A percentile compares a stretch with the other conserved stretches of the same genome.
phyloP scores from a whole-genome alignment of 139 green algal genomes.

The Volvox reticuliferus region DNA sequence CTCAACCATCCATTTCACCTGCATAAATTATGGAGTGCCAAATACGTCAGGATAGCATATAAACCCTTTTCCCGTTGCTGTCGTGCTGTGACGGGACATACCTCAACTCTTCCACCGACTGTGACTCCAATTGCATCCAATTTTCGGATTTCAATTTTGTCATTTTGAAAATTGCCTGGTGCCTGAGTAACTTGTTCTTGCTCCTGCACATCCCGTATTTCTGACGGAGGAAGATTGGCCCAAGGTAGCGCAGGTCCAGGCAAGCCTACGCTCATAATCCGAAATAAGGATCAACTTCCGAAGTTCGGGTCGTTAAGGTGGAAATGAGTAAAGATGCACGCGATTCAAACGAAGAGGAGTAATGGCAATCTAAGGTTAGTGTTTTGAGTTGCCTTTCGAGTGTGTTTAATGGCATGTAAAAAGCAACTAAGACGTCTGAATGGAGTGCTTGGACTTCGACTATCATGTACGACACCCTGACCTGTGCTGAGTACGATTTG shows the following conservation, averaged over 20 bases:
- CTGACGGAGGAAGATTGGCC: neutral
- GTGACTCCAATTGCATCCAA: neutral
- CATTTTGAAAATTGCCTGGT: neutral
- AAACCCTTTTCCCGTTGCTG: neutral
- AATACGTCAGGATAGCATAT: too few species aligned
- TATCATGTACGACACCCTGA: too few species aligned
- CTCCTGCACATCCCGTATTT: neutral
- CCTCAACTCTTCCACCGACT: slow-evolving; percentile 1
- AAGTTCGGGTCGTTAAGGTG: too few species aligned
- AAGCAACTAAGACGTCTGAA: too few species aligned
- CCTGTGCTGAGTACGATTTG: too few species aligned
- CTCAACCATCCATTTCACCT: slow-evolving; percentile 46
- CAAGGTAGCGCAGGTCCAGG: slow-evolving; percentile 14
- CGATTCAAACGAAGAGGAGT: too few species aligned
- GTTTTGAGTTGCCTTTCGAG: too few species aligned
- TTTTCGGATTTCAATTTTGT: neutral
- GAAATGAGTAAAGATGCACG: too few species aligned
- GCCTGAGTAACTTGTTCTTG: neutral
- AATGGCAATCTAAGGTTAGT: too few species aligned
- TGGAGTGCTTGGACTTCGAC: too few species aligned
- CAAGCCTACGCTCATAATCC: neutral
- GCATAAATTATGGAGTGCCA: neutral
- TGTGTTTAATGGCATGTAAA: too few species aligned
- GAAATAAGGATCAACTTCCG: neutral
- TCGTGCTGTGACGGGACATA: neutral